Evolutionary conservation across 345 rosid genomes (phyloP).

Genomic region (Euphorbia tirucalli): DNA sequence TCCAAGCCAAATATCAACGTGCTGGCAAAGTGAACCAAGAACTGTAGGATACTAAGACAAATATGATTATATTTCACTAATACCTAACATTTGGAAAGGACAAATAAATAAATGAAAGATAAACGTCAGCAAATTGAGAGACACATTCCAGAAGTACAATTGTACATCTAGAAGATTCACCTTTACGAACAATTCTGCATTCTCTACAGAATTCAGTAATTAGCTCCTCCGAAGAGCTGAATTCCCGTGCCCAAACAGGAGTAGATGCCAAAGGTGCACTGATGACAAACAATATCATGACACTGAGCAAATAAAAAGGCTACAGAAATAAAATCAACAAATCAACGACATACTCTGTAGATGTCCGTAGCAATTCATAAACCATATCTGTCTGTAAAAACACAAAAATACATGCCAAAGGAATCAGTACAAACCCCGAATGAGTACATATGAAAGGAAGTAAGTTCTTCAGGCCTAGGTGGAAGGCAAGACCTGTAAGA

Average conservation of each 20-base stretch:
- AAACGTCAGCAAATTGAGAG: not conserved
- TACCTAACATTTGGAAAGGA: not conserved
- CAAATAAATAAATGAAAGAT: not conserved
- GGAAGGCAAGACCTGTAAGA: conserved; percentile 56
- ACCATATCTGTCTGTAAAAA: conserved; percentile 82
- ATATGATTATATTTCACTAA: not conserved
- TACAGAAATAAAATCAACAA: not conserved
- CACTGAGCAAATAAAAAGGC: not conserved
- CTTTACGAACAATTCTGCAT: conserved; percentile 97
- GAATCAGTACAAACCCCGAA: conserved; percentile 4
- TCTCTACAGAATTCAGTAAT: conserved; percentile 93
- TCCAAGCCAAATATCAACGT: conserved; percentile 7
- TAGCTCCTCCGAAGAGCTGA: conserved; percentile 80
- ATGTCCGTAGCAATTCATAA: conserved; percentile 78
- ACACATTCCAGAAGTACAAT: conserved; percentile 1
- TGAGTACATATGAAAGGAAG: not conserved
- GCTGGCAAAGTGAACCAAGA: conserved; percentile 4
- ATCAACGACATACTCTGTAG: conserved; percentile 66
- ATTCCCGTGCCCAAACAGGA: conserved; percentile 93
- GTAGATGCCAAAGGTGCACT: conserved; percentile 93
- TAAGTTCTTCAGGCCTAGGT: not conserved
- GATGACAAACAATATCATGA: conserved; percentile 10
- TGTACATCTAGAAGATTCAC: conserved; percentile 34
- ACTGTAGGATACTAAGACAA: conserved; percentile 7
- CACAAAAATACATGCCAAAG: conserved; percentile 14